Evolutionary conservation across 2,329 filamentous ascomycete species (phyloP).

Genomic region (Penicillium sp.): DNA sequence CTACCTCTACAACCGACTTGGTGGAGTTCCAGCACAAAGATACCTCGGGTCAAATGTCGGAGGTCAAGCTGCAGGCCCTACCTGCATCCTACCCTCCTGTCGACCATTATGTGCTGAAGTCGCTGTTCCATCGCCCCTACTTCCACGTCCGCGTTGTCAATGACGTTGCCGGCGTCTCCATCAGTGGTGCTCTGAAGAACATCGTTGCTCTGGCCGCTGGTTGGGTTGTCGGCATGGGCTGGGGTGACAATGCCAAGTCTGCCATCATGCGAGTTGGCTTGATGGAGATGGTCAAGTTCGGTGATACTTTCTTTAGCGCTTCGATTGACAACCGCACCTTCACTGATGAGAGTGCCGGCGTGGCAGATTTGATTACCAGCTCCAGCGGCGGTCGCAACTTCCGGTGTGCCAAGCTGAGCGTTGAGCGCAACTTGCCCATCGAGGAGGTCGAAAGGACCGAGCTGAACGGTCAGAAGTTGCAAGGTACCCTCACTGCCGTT

Average conservation of each 20-base stretch:
- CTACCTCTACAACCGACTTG: conserved; percentile 49
- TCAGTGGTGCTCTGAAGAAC: conserved; percentile 94
- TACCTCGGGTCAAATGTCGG: conserved; percentile 62
- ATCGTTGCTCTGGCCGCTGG: conserved; percentile 90
- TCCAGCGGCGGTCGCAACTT: conserved; percentile 92
- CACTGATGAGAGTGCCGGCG: conserved; percentile 92
- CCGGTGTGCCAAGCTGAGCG: conserved; percentile 82
- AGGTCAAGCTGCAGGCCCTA: conserved; percentile 68
- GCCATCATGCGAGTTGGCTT: conserved; percentile 95
- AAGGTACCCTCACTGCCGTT: conserved; percentile 85
- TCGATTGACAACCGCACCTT: conserved; percentile 80
- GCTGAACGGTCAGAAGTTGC: conserved; percentile 93
- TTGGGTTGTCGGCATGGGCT: conserved; percentile 90
- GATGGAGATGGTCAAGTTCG: conserved; percentile 94
- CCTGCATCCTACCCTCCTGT: conserved; percentile 81
- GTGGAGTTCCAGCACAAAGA: conserved; percentile 62
- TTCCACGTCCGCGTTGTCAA: conserved; percentile 93
- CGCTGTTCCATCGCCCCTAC: conserved; percentile 91
- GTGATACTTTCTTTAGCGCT: conserved; percentile 84
- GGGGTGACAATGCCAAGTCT: conserved; percentile 99
- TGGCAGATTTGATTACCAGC: conserved; percentile 92
- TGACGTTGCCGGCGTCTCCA: conserved; percentile 94
- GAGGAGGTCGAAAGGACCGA: conserved; percentile 84
- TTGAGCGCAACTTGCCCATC: conserved; percentile 73
- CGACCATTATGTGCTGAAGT: conserved; percentile 76